Conservation (phyloP, 495 filamentous ascomycete species). For the Penicillium ucsense region DNA sequence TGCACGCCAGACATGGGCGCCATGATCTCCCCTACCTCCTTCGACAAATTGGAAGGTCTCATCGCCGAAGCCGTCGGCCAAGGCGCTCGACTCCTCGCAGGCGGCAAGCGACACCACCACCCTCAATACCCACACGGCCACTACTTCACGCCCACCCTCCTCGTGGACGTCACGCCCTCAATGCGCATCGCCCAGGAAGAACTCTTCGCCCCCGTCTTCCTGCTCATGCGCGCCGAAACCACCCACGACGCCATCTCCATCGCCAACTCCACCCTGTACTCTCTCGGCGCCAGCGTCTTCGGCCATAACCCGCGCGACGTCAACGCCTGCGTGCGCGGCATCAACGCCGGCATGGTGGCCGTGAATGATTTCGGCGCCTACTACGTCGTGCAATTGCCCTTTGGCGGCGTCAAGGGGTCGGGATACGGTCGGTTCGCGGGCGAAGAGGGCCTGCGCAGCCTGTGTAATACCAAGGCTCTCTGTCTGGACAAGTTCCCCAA, state of each 20-base stretch:
- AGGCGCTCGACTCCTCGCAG: conserved; percentile 72
- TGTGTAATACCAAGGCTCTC: conserved; percentile 82
- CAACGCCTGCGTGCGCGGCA: conserved; percentile 48
- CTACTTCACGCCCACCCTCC: conserved; percentile 84
- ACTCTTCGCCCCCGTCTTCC: conserved; percentile 84
- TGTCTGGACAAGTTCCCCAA: conserved; percentile 61
- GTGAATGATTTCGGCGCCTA: conserved; percentile 91
- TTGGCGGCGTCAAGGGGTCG: conserved; percentile 77
- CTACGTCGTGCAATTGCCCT: conserved; percentile 88
- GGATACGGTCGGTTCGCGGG: conserved; percentile 93
- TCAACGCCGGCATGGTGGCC: conserved; percentile 80
- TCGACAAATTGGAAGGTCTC: conserved; percentile 58
- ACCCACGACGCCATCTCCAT: conserved; percentile 55
- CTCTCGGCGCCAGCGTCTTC: conserved; percentile 76
- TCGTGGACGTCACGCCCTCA: conserved; percentile 67
- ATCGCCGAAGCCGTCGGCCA: conserved; percentile 65
- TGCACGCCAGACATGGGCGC: conserved; percentile 66
- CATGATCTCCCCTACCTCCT: conserved; percentile 69
- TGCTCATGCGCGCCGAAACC: conserved; percentile 61
- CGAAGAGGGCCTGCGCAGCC: conserved; percentile 70
- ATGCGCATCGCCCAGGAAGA: conserved; percentile 88
- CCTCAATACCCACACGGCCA: conserved; percentile 64
- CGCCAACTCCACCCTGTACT: conserved; percentile 69
- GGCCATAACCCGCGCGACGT: conserved; percentile 44
- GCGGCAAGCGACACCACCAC: conserved; percentile 65